These are phyloP conservation scores for Botrytis cinerea DNA, from an alignment of 2,329 filamentous ascomycete genomes.

Conservation along the genomic window DNA sequence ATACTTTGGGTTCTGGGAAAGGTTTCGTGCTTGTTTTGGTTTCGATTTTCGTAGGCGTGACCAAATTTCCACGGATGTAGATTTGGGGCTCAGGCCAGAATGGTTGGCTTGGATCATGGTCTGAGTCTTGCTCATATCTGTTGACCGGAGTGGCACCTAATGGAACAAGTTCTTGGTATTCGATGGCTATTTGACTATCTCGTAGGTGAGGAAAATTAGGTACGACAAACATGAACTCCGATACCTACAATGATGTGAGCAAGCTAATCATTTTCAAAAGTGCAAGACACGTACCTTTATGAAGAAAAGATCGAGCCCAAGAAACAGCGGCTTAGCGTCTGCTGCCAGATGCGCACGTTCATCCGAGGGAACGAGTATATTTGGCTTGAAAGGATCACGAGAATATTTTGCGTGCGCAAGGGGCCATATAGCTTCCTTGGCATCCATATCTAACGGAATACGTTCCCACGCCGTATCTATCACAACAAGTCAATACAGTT, in stretches of 20 bases:
- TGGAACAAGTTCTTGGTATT: constrained; percentile 54
- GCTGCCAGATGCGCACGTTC: constrained; percentile 5
- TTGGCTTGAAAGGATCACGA: constrained; percentile 5
- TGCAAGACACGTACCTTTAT: constrained; percentile 54
- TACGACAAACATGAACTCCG: constrained; percentile 61
- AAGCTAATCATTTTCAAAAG: not conserved
- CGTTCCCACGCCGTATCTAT: constrained; percentile 62
- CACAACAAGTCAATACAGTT: constrained; percentile 26
- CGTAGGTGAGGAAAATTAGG: constrained; percentile 60
- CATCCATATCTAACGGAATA: constrained; percentile 53
- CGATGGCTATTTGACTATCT: constrained; percentile 56
- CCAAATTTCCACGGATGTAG: constrained; percentile 57
- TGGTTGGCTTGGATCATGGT: constrained; percentile 51
- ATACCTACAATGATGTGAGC: constrained; percentile 48
- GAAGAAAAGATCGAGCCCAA: constrained; percentile 64
- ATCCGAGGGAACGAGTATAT: not conserved
- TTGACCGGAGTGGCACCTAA: constrained; percentile 27
- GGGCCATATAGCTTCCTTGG: constrained; percentile 62
- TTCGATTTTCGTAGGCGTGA: constrained; percentile 45
- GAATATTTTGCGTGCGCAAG: constrained; percentile 59
- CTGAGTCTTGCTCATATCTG: constrained; percentile 63
- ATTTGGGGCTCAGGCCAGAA: constrained; percentile 61
- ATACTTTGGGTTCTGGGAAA: constrained; percentile 56
- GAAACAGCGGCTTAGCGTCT: constrained; percentile 16
- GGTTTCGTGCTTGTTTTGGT: constrained; percentile 52